Base-by-base conservation (phyloP, 768 basidiomycete species). In the Saitozyma sp. region DNA sequence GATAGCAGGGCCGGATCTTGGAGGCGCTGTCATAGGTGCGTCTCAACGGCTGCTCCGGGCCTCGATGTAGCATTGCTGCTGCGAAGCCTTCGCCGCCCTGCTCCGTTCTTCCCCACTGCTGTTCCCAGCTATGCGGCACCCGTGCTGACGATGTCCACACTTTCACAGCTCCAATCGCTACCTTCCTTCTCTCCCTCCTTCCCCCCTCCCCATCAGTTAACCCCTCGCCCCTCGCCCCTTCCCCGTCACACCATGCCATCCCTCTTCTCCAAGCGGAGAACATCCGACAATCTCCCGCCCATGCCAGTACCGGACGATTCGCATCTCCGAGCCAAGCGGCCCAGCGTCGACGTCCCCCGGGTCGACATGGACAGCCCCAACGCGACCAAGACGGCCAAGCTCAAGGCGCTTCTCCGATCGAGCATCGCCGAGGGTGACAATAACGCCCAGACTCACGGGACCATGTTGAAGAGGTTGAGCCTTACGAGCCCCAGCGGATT, bases 181-280 rank as follows among this genome's bases (percentile, higher is more conserved):
- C 29, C 29, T 29, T 29, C 29, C 29, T 29, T 5, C 29, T 5
- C 29, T 29, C 29, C 29, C 29, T 5, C 29, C 29, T 29, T 29
- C 29, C 29, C 29, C 29, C 29, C 5, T 29, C 29, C 29, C 29
- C 29, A 29, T 29, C 29, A 29, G 29, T 2, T 5, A 2, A 29
- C 29, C 29, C 29, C 29, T 5, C 29, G 5, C 29, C 29, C 29
- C 29, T 29, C 5, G 29, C 29, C 29, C 29, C 29, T 29, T 5
- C 29, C 29, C 29, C 29, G 29, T 29, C 29, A 29, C 29, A 29
- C 29, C 38, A 73, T 73, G 71, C 71, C 71, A 14, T 73, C 71
- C 42, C 50, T 73, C 17, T 73, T 73, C 43, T 59, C 65, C 40
- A 62, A 59, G 42, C 61, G 73, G 8, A 58, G 73, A 20, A 58